Base-by-base conservation (phyloP, 2,329 filamentous ascomycete genomes). In the Trichoderma polysporum region DNA sequence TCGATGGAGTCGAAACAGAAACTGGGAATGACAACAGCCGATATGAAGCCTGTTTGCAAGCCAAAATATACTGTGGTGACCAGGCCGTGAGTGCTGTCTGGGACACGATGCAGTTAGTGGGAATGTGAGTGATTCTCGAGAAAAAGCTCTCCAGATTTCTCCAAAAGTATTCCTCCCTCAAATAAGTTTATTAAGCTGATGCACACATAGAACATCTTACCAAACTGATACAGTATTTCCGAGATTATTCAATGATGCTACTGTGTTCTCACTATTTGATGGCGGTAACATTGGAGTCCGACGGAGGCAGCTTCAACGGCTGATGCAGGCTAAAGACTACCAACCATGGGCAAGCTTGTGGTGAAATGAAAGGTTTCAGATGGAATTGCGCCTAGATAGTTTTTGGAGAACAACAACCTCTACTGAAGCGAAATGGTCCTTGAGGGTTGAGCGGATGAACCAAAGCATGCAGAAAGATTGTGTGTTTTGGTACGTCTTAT, bases 11-110 rank as follows among this genome's bases (percentile, higher is more conserved):
- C 3, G 57, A 59, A 33, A 59, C 17, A 8, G 57, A 25, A 49
- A 49, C 39, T 17, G 57, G 57, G 12, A 17, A 47, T 8, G 57
- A 47, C 41, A 59, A n/a, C 9, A 59, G 57, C 41, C 27, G 57
- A 35, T 59, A 59, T 25, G 57, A 59, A 47, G 57, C 57, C 6
- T 59, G 57, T n/a, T 33, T 59, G 27, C 57, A 59, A n/a, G 57
- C 39, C 29, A 59, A 59, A 17, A n/a, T 59, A 9, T 59, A 59
- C 19, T 59, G 57, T 10, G 25, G 27, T 33, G 57, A 59, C 5
- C 57, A 59, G 19, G 57, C 57, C 4, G 57, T 59, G 12, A 33
- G 27, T 35, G 39, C 57, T 25, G 57, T 59, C 27, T 59, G 57
- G 57, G 57, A 59, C 27, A 59, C 57, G 10, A 59, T 59, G 57